Evolutionary conservation across 345 rosid species (phyloP).

Genomic region (Ceriops tagal): DNA sequence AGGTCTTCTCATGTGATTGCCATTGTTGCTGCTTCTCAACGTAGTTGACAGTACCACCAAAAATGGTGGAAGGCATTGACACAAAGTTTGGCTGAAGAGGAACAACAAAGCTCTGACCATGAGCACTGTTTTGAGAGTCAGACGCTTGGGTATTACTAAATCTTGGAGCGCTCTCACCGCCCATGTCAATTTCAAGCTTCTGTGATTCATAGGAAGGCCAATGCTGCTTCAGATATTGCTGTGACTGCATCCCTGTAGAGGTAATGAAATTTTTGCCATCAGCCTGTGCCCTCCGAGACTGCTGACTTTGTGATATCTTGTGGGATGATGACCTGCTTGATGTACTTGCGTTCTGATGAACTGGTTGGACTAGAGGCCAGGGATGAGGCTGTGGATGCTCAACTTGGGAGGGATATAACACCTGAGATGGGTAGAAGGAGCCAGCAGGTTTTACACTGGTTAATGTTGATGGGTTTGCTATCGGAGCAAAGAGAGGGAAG

Average conservation of each 20-base stretch:
- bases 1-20: conserved; percentile 22
- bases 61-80: conserved; percentile 22
- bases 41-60: conserved; percentile 24
- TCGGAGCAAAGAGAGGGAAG: conserved; percentile 33
- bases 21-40: conserved; percentile 26
- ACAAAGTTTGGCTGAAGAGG: conserved; percentile 47
- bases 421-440: conserved; percentile 47
- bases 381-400: conserved; percentile 35
- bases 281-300: conserved; percentile 21
- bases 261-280: conserved; percentile 23
- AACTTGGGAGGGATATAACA: conserved; percentile 46
- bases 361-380: conserved; percentile 22
- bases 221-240: conserved; percentile 23
- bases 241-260: conserved; percentile 33
- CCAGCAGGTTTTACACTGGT: conserved; percentile 31
- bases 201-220: conserved; percentile 27
- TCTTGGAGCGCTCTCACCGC: conserved; percentile 28
- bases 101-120: conserved; percentile 37
- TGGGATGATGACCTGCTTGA: conserved; percentile 44
- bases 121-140: conserved; percentile 24
- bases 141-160: conserved; percentile 17
- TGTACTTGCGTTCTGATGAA: conserved; percentile 34
- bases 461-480: conserved; percentile 28
- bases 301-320: conserved; percentile 34
- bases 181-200: conserved; percentile 36